Conservation (phyloP, 1,284 basidiomycete genomes). For the Omphalotus olearius region DNA sequence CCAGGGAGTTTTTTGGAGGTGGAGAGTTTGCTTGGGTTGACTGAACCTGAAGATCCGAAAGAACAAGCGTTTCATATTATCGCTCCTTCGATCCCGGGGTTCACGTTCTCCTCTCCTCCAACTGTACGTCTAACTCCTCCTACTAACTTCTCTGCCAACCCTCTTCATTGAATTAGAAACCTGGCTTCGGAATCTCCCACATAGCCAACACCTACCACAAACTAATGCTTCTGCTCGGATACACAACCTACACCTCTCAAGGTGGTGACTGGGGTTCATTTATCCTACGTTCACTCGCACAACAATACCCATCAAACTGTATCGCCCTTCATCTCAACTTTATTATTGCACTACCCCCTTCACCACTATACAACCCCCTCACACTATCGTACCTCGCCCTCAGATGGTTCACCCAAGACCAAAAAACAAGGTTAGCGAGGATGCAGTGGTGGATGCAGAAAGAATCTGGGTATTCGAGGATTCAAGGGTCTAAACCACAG, state of each 20-base stretch:
- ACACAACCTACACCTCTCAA: conserved; percentile 34
- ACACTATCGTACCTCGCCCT: conserved; percentile 11
- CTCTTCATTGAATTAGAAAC: conserved; percentile 14
- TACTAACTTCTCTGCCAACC: no score
- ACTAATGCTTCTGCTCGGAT: conserved; percentile 38
- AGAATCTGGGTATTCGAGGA: conserved; percentile 16
- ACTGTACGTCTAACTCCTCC: conserved; percentile 21
- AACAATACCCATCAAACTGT: conserved; percentile 21
- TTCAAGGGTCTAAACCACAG: conserved; percentile 19
- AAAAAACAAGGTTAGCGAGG: conserved; percentile 12
- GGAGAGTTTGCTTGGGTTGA: conserved; percentile 22
- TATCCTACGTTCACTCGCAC: conserved; percentile 24
- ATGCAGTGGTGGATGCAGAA: conserved; percentile 14
- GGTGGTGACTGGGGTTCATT: conserved; percentile 42
- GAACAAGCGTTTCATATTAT: conserved; percentile 40
- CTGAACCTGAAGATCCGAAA: conserved; percentile 22
- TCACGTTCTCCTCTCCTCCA: conserved; percentile 29
- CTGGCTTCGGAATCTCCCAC: conserved; percentile 21
- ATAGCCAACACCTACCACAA: conserved; percentile 29
- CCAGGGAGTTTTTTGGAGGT: conserved; percentile 40
- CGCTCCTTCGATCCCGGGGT: conserved; percentile 40
- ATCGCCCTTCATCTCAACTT: conserved; percentile 25
- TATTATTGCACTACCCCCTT: conserved; percentile 20
- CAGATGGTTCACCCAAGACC: conserved; percentile 13
- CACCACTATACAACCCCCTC: conserved; percentile 15